A percentile compares a stretch with the other conserved stretches of the same genome.
Conservation (phyloP, 148 eudicot species). For the Rheum nobile region DNA sequence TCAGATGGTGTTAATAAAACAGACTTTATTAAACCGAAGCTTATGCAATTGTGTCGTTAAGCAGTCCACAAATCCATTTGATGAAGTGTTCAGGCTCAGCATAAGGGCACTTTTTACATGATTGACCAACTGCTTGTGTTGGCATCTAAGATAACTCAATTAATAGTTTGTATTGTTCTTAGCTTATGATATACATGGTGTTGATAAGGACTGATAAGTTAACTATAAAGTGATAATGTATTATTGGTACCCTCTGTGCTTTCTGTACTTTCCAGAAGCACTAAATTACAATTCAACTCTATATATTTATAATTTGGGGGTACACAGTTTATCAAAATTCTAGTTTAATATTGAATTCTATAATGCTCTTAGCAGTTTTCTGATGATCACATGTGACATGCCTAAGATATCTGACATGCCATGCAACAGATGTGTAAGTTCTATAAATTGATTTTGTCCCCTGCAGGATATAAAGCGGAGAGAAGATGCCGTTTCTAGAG, state of each 20-base stretch:
- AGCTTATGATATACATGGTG: not conserved
- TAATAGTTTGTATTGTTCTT: not conserved
- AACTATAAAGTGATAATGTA: not conserved
- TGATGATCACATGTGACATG: not conserved
- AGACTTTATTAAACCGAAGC: not conserved
- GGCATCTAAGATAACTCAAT: not conserved
- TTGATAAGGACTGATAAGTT: not conserved
- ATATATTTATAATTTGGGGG: not conserved
- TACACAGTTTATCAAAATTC: not conserved
- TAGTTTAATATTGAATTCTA: not conserved
- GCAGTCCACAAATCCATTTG: not conserved
- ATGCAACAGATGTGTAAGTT: not conserved
- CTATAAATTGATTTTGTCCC: not conserved
- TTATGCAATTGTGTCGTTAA: not conserved
- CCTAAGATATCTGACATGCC: not conserved
- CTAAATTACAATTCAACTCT: not conserved
- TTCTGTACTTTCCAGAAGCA: not conserved
- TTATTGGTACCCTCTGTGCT: not conserved
- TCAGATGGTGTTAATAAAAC: too few species aligned
- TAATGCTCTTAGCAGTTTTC: not conserved
- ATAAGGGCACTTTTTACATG: not conserved
- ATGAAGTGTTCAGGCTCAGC: not conserved
- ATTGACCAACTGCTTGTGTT: not conserved
- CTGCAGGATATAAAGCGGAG: constrained; percentile 41
- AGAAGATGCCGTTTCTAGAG: constrained; percentile 37